Base-by-base conservation (phyloP, 2,329 filamentous ascomycete species). In the Cladosporium colombiae region DNA sequence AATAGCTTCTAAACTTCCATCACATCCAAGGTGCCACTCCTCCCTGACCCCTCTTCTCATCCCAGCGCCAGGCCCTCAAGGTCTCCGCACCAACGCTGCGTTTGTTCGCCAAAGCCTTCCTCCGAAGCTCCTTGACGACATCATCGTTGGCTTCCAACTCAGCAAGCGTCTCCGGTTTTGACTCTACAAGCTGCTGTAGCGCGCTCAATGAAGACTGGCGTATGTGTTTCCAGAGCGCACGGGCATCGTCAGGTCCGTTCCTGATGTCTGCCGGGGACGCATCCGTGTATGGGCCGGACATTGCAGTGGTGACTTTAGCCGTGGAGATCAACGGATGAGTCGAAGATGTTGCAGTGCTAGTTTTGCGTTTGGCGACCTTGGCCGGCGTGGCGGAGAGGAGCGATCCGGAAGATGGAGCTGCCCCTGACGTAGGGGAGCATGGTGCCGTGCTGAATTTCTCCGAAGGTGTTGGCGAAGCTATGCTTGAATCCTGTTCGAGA, bases 31-130 rank as follows among this genome's bases (percentile, higher is more conserved):
- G 72, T 31, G 71, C 70, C 55, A 70, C 70, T 55, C 52, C 60
- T 14, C 60, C 63, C 61, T 50, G 55, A 46, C 49, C 46, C 27
- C 64, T 66, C 64, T 64, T 66, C 50, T 69, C 71, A 14, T 75
- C 73, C 71, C 71, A 75, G 59, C 71, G 70, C 73, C 78, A 75
- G 40, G 72, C 78, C 65, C 71, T 74, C 67, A 80, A 64, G 21
- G 78, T 80, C 68, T 80, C 78, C 6, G 76, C 76, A 14, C 79
- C 78, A 5, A 81, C 70, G 65, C 76, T 79, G 40, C 79, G 71
- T 68, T 78, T 79, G 65, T 80, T 80, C 62, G 73, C 70, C 50
- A 80, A 53, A 2, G 78, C 79, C 64, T 70, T 70, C 21, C 70
- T 68, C 35, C 74, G 70, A 53, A 80, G 69, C 59, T 73, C 73